Base-by-base conservation (phyloP, 768 basidiomycete genomes). In the Tylopilus intermedius region DNA sequence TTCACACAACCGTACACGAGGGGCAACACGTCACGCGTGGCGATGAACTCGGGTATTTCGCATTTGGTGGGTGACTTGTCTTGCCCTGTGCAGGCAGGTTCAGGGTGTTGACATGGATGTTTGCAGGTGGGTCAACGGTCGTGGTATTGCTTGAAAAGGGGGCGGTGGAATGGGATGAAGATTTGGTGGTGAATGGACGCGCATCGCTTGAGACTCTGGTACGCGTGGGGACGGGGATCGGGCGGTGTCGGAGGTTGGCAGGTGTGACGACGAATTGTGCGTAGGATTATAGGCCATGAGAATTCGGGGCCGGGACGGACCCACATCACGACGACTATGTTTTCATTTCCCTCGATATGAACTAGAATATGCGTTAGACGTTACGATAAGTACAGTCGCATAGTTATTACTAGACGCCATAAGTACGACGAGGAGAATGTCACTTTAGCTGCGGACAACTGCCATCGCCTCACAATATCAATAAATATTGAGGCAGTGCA, bases 21-120 rank as follows among this genome's bases (percentile, higher is more conserved):
- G 94, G 94, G 1, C 80, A 95, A 21, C 59, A 73, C 0, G 84
- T 98, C 55, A 78, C 78, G 62, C 81, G 90, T 11, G 94, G 94
- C 2, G 81, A 98, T 56, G 95, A 97, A 64, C 81, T 95, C 63
- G 90, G 93, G 1, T 95, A 90, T 65, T 97, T 97, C 63, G 94
- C 93, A 0, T 98, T 97, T 61, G 95, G 94, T 90, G 49, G 4
- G 82, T 73, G 6, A 47, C 27, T 54, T 45, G 37, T 57, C 41
- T 26, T n/a, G 56, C 33, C 43, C 24, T 29, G n/a, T 27, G 18
- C 13, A 15, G 22, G 37, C 27, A 18, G 1, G 35, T 22, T 4
- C 30, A 35, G 9, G 43, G 35, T 3, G 38, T 42, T 55, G 39
- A 42, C 48, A 18, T 30, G 22, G 1, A 3, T 26, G 8, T 37